Evolutionary conservation across 257 asterid species (phyloP).

Genomic region (Petrea volubilis): DNA sequence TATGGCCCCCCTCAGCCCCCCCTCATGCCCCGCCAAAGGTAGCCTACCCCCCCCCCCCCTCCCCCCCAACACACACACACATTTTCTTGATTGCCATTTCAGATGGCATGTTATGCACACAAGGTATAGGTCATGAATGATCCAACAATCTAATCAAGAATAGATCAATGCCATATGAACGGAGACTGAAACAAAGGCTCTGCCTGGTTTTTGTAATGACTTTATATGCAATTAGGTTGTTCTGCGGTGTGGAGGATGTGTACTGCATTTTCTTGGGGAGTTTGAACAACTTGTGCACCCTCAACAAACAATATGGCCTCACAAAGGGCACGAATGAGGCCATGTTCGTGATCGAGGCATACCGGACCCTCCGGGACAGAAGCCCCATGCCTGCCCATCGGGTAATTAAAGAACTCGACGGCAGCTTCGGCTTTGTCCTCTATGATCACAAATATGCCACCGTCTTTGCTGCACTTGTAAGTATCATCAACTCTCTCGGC

Average conservation of each 20-base stretch:
- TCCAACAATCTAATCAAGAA: too few species aligned
- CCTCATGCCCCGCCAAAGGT: constrained; percentile 53
- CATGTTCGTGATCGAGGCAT: constrained; percentile 72
- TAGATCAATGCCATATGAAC: too few species aligned
- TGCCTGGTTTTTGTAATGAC: too few species aligned
- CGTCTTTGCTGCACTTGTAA: constrained; percentile 85
- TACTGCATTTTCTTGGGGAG: constrained; percentile 82
- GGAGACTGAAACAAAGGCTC: too few species aligned
- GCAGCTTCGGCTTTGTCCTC: constrained; percentile 84
- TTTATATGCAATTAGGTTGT: constrained; percentile 44
- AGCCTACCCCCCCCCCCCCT: too few species aligned
- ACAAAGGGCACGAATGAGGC: constrained; percentile 78
- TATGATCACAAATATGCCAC: constrained; percentile 75
- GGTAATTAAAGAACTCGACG: constrained; percentile 86
- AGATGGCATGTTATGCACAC: too few species aligned
- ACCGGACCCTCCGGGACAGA: constrained; percentile 87
- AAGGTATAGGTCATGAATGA: too few species aligned
- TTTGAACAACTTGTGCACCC: constrained; percentile 58
- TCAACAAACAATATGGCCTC: constrained; percentile 86
- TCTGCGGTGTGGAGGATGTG: constrained; percentile 77
- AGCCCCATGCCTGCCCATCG: constrained; percentile 94
- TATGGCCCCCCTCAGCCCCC: constrained; percentile 43
- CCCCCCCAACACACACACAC: too few species aligned
- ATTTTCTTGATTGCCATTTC: too few species aligned
- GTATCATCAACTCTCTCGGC: constrained; percentile 16